These are phyloP conservation scores for Neurospora terricola DNA, from an alignment of 495 filamentous ascomycete genomes.

Conservation along the genomic window DNA sequence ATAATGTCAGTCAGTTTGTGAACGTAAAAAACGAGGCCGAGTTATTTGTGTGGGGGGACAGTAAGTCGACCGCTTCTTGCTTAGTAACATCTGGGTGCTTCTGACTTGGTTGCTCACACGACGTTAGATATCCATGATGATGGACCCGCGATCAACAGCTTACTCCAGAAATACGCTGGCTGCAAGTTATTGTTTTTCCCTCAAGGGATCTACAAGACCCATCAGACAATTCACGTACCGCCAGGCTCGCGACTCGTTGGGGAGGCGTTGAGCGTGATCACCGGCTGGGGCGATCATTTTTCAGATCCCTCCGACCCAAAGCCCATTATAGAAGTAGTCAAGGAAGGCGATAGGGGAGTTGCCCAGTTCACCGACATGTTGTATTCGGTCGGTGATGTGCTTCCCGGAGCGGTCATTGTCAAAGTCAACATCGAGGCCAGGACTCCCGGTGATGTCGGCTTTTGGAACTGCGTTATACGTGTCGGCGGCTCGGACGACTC, in stretches of 20 bases:
- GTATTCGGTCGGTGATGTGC: slow-evolving; percentile 40
- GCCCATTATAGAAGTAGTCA: slow-evolving; percentile 48
- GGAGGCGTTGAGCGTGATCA: slow-evolving; percentile 32
- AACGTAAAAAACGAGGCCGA: slow-evolving; percentile 28
- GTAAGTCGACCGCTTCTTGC: slow-evolving; percentile 1
- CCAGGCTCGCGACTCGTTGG: slow-evolving; percentile 41
- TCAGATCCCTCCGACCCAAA: slow-evolving; percentile 37
- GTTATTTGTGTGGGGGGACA: slow-evolving; percentile 25
- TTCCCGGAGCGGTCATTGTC: slow-evolving; percentile 41
- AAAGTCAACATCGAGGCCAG: slow-evolving; percentile 37
- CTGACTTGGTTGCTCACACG: background rate
- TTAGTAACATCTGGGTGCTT: background rate
- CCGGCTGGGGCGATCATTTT: slow-evolving; percentile 39
- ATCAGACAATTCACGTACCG: slow-evolving; percentile 41
- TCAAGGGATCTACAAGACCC: slow-evolving; percentile 36
- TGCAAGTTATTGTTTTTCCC: slow-evolving; percentile 37
- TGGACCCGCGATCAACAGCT: slow-evolving; percentile 29
- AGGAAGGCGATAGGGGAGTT: slow-evolving; percentile 41
- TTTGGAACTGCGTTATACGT: slow-evolving; percentile 48
- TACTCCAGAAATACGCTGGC: slow-evolving; percentile 25
- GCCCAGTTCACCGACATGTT: slow-evolving; percentile 49
- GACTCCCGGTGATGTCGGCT: slow-evolving; percentile 39
- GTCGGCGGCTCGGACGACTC: slow-evolving; percentile 39
- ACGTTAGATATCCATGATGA: slow-evolving; percentile 23
- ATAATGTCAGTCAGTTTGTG: slow-evolving; percentile 24